Conservation (phyloP, 225 moss, liverwort and hornwort species). For the Polytrichum formosum region DNA sequence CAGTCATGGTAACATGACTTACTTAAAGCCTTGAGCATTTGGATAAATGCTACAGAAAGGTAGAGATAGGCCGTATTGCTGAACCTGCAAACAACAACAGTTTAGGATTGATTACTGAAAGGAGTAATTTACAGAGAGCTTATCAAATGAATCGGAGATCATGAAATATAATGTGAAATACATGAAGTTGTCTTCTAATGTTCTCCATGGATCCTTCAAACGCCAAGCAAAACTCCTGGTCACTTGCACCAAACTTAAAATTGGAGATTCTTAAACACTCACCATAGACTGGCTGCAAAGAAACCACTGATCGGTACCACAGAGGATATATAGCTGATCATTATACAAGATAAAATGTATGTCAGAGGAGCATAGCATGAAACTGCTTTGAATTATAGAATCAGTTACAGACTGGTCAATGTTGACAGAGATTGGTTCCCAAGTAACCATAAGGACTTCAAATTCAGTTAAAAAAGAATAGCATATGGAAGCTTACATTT, state of each 20-base stretch:
- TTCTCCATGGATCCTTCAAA: too few species aligned
- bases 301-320: conserved; percentile 35
- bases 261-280: conserved; percentile 6
- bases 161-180: too few species aligned
- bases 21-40: conserved; percentile 40
- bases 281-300: conserved; percentile 33
- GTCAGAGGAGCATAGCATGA: neutral
- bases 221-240: too few species aligned
- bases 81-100: conserved; percentile 18
- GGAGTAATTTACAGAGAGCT: too few species aligned
- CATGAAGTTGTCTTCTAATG: too few species aligned
- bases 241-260: too few species aligned
- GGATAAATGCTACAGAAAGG: conserved; percentile 32
- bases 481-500: conserved; percentile 16
- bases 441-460: too few species aligned
- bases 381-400: too few species aligned
- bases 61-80: conserved; percentile 34
- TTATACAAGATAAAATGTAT: neutral
- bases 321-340: conserved; percentile 26
- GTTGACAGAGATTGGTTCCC: too few species aligned
- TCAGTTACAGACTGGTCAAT: too few species aligned
- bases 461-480: neutral
- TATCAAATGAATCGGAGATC: too few species aligned
- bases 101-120: too few species aligned
- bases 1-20: conserved; percentile 7